These are phyloP conservation scores for Aspergillus fumigatiaffinis DNA, from an alignment of 2,329 filamentous ascomycete species.

Conservation along the genomic window DNA sequence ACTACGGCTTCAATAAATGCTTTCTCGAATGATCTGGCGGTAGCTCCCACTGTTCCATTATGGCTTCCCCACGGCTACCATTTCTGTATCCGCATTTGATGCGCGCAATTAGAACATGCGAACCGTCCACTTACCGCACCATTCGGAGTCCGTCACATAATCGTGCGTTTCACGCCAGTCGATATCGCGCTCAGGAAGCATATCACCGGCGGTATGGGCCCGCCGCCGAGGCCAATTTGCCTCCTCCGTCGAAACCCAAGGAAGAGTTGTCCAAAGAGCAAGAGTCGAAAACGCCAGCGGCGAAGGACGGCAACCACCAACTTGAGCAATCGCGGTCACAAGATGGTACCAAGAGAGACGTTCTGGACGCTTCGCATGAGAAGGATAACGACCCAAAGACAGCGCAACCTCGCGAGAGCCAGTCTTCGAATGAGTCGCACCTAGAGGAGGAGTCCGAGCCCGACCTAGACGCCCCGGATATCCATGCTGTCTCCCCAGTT, in stretches of 20 bases:
- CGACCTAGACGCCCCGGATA: constrained; percentile 14
- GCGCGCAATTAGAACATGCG: constrained; percentile 51
- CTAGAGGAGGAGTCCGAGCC: constrained; percentile 16
- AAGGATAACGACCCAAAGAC: constrained; percentile 11
- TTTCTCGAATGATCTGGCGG: constrained; percentile 10
- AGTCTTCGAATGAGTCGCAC: constrained; percentile 16
- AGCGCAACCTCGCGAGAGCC: constrained; percentile 11
- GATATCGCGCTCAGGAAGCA: constrained; percentile 32
- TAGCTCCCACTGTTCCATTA: constrained; percentile 31
- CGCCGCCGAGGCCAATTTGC: constrained; percentile 40
- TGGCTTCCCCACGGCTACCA: constrained; percentile 60
- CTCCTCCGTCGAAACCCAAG: constrained; percentile 33
- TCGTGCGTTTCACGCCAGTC: constrained; percentile 36
- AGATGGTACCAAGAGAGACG: constrained; percentile 6
- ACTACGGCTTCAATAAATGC: neutral
- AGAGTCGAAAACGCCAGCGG: constrained; percentile 8
- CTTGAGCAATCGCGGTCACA: constrained; percentile 11
- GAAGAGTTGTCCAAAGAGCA: constrained; percentile 17
- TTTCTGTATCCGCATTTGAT: constrained; percentile 68
- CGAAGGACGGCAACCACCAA: constrained; percentile 8
- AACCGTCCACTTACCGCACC: constrained; percentile 41
- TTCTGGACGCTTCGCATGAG: constrained; percentile 10
- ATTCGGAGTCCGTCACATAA: constrained; percentile 34
- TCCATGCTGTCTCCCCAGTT: constrained; percentile 9
- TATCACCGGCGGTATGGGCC: constrained; percentile 46